Conservation (phyloP, 148 eudicot species). For the Gaultheria prostrata region DNA sequence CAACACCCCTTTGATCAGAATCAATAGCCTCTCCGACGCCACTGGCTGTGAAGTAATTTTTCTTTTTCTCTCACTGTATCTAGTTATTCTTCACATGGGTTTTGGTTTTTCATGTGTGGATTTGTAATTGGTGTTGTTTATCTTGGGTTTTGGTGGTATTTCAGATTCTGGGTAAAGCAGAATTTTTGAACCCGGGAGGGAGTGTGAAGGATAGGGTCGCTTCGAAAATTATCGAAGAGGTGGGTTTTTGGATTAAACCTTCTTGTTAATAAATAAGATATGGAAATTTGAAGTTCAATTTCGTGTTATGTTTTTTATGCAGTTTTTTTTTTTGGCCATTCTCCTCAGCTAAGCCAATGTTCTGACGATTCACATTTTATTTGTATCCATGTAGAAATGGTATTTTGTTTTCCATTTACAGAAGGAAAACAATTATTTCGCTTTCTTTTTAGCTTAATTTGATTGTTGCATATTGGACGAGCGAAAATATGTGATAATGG, state of each 20-base stretch:
- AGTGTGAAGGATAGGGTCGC: slow-evolving; percentile 96
- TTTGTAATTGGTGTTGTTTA: neutral
- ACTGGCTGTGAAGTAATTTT: slow-evolving; percentile 77
- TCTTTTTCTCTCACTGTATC: neutral
- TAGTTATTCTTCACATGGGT: neutral
- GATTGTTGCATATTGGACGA: neutral
- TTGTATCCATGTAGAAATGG: neutral
- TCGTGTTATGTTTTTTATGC: neutral
- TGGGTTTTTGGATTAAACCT: slow-evolving; percentile 12
- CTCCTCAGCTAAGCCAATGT: slow-evolving; percentile 3
- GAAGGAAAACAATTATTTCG: neutral
- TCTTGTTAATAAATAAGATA: neutral
- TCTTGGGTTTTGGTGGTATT: neutral
- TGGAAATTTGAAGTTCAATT: neutral
- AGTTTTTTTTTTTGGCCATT: neutral
- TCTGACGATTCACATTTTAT: neutral
- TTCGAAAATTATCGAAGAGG: slow-evolving; percentile 93
- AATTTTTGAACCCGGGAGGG: slow-evolving; percentile 94
- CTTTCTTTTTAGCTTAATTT: neutral
- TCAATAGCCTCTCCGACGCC: slow-evolving; percentile 78
- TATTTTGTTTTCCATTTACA: neutral
- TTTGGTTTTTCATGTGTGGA: neutral
- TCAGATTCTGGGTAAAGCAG: slow-evolving; percentile 94
- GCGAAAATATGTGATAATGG: neutral
- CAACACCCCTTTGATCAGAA: slow-evolving; percentile 81